Evolutionary conservation across 2,329 filamentous ascomycete species (phyloP).

Genomic region (Phyllosticta paracitricarpa): DNA sequence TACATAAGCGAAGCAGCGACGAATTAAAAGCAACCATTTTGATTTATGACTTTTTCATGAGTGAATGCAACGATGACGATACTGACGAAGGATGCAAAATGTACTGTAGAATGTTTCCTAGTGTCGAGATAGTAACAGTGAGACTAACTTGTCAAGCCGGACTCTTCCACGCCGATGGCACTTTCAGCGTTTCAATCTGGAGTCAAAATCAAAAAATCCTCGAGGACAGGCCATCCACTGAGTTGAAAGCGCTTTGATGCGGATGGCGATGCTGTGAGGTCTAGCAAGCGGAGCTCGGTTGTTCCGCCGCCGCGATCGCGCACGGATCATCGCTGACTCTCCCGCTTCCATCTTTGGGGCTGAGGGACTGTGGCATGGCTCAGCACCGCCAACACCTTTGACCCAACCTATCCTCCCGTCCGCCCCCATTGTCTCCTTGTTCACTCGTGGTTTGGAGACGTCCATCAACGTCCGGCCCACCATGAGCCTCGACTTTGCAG

Average conservation of each 20-base stretch:
- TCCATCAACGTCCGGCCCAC: conserved; percentile 4
- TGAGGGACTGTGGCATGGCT: neutral
- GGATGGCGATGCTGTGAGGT: neutral
- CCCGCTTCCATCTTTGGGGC: neutral
- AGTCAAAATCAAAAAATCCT: too few relatives aligned
- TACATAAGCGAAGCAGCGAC: too few relatives aligned
- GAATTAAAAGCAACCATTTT: too few relatives aligned
- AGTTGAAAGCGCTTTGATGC: neutral
- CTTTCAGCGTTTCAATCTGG: too few relatives aligned
- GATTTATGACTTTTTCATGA: too few relatives aligned
- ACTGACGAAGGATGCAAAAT: too few relatives aligned
- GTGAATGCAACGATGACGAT: too few relatives aligned
- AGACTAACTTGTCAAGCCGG: too few relatives aligned
- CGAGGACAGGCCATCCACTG: too few relatives aligned
- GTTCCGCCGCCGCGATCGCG: neutral
- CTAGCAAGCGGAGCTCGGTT: neutral
- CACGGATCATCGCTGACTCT: neutral
- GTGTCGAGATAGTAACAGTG: too few relatives aligned
- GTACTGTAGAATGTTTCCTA: too few relatives aligned
- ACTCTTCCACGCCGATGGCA: too few relatives aligned
- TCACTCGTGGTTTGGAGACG: conserved; percentile 2
- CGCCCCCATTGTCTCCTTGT: neutral
- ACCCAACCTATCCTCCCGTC: neutral
- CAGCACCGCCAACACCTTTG: neutral
- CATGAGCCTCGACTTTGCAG: neutral